These are phyloP conservation scores for Pestalotiopsis sp. DNA, from an alignment of 2,329 filamentous ascomycete species.

Conservation along the genomic window DNA sequence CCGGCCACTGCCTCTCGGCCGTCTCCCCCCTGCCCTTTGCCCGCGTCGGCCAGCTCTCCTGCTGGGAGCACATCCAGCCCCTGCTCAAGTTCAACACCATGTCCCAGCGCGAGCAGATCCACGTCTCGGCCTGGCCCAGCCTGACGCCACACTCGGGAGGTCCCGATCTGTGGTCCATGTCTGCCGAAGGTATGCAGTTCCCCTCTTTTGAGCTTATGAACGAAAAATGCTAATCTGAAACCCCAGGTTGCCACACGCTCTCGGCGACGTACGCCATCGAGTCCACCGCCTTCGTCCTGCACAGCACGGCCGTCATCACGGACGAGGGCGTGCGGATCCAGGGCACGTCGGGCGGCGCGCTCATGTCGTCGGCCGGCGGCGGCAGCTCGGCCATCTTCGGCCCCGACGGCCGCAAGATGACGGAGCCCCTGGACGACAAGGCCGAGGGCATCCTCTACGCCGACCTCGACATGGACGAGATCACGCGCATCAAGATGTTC, in stretches of 20 bases:
- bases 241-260: constrained; percentile 41
- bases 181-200: constrained; percentile 26
- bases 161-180: constrained; percentile 34
- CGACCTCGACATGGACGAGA: constrained; percentile 46
- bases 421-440: constrained; percentile 35
- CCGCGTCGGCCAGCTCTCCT: constrained; percentile 47
- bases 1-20: constrained; percentile 38
- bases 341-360: constrained; percentile 39
- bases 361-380: constrained; percentile 43
- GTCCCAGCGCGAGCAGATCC: constrained; percentile 46
- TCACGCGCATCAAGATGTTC: constrained; percentile 44
- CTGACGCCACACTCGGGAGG: constrained; percentile 22
- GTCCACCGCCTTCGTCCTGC: constrained; percentile 56
- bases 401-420: constrained; percentile 52
- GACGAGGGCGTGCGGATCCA: constrained; percentile 46
- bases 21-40: constrained; percentile 32
- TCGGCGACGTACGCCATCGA: constrained; percentile 62
- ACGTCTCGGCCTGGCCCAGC: constrained; percentile 52
- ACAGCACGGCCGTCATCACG: constrained; percentile 50
- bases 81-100: constrained; percentile 51
- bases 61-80: constrained; percentile 56
- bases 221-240: not conserved
- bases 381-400: constrained; percentile 51
- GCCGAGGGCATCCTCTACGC: constrained; percentile 47
- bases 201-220: not conserved